Evolutionary conservation across 768 basidiomycete genomes (phyloP).

Genomic region (Tricholoma flavovirens): DNA sequence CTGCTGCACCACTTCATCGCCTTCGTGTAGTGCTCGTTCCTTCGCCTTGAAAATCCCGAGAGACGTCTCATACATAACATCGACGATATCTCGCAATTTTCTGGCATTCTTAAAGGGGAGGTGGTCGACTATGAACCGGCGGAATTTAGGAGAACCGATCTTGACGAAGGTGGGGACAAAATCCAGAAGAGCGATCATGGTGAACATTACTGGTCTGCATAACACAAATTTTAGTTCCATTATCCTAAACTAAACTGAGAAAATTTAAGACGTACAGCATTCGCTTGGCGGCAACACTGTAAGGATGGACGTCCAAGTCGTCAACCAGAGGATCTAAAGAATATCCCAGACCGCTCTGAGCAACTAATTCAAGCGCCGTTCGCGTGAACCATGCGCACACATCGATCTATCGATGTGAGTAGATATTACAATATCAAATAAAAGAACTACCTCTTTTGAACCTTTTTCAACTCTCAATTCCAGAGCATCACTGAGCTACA

Average conservation of each 20-base stretch:
- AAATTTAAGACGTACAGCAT: constrained; percentile 24
- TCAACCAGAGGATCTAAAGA: too few relatives aligned
- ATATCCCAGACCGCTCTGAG: too few relatives aligned
- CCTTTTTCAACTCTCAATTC: constrained; percentile 20
- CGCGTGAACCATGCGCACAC: constrained; percentile 31
- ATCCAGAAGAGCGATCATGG: too few relatives aligned
- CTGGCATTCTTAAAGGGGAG: too few relatives aligned
- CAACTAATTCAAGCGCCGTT: constrained; percentile 41
- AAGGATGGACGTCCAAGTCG: constrained; percentile 21
- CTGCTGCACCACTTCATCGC: too few relatives aligned
- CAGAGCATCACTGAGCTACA: constrained; percentile 23
- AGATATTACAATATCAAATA: not conserved
- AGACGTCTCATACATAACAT: too few relatives aligned
- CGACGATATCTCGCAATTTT: too few relatives aligned
- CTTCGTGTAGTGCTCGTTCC: too few relatives aligned
- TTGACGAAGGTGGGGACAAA: too few relatives aligned
- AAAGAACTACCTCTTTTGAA: constrained; percentile 23
- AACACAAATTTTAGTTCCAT: not conserved
- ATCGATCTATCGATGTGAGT: constrained; percentile 24
- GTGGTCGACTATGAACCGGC: too few relatives aligned
- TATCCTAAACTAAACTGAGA: not conserved
- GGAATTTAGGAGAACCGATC: too few relatives aligned
- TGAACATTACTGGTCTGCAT: not conserved
- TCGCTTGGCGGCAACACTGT: constrained; percentile 24
- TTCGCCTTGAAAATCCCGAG: too few relatives aligned